Evolutionary conservation across 2,329 filamentous ascomycete genomes (phyloP).

Genomic region (Purpureocillium takamizusanense): DNA sequence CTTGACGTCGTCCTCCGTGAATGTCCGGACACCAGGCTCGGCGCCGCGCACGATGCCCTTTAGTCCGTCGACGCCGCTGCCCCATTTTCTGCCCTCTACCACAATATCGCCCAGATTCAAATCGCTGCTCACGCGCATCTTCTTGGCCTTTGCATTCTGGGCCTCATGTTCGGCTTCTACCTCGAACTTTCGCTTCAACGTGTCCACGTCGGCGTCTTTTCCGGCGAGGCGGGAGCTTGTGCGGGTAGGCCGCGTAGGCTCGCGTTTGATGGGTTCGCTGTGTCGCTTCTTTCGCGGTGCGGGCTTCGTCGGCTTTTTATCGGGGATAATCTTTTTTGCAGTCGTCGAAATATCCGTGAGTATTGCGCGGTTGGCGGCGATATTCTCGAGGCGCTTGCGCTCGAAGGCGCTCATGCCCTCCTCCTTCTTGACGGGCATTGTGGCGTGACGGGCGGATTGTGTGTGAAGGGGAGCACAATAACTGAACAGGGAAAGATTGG

Average conservation of each 20-base stretch:
- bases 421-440: constrained; percentile 38
- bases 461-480: not conserved
- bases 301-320: constrained; percentile 39
- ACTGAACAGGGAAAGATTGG: too few relatives aligned
- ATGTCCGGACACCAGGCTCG: constrained; percentile 75
- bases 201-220: constrained; percentile 36
- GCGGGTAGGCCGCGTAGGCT: constrained; percentile 40
- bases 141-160: constrained; percentile 46
- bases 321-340: constrained; percentile 58
- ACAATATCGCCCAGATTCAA: constrained; percentile 69
- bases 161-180: constrained; percentile 36
- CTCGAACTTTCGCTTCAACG: constrained; percentile 40
- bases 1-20: constrained; percentile 73
- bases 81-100: constrained; percentile 72
- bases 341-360: constrained; percentile 68
- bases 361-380: constrained; percentile 73
- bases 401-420: constrained; percentile 72
- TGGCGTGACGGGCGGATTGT: not conserved
- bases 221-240: constrained; percentile 51
- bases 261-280: constrained; percentile 36
- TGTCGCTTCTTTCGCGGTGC: constrained; percentile 20
- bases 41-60: constrained; percentile 52
- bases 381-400: constrained; percentile 74
- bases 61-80: constrained; percentile 57
- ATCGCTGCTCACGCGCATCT: constrained; percentile 40